Evolutionary conservation across 139 green algal species (phyloP), one percentile per base, ranked within the genome.

Genomic region (Desmodesmus armatus): DNA sequence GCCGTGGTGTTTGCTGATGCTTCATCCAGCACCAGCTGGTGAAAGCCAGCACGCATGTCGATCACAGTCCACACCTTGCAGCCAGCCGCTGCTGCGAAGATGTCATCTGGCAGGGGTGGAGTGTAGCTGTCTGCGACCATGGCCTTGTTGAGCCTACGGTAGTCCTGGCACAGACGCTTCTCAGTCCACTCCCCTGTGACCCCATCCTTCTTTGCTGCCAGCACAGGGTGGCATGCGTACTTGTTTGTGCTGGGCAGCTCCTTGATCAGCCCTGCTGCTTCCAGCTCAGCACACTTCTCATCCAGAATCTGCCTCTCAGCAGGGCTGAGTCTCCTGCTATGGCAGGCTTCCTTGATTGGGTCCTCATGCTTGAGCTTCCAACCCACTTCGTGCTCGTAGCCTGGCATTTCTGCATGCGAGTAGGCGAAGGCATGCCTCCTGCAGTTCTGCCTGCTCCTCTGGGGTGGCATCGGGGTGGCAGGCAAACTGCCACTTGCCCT

Each of bases 371-470:
- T 33, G 21, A 49, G 39, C 21, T 23, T 78, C 70, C 70, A 62
- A 15, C 43, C 9, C 15, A 62, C 41, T 19, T 58, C 44, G 25
- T 78, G 9, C 4, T 60, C 27, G 19, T 78, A 78, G 11, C 70
- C 70, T 3, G 70, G 39, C 40, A 78, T 15, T 13, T 78, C 70
- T 19, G 35, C 19, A 5, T 62, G 17, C 4, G 70, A 62, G 60
- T 41, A 78, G 7, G 70, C 70, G 60, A 78, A 78, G 37, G 40
- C 58, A 58, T 78, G 70, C 23, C n/a, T n/a, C n/a, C n/a, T n/a
- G n/a, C n/a, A n/a, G n/a, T n/a, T n/a, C n/a, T n/a, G n/a, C n/a
- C n/a, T n/a, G n/a, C n/a, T n/a, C n/a, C n/a, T n/a, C n/a, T n/a
- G n/a, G n/a, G n/a, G n/a, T n/a, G n/a, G n/a, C n/a, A n/a, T n/a